phyloP scores from a whole-genome alignment of 2,329 filamentous ascomycete species.

The Tolypocladium ophioglossoides region DNA sequence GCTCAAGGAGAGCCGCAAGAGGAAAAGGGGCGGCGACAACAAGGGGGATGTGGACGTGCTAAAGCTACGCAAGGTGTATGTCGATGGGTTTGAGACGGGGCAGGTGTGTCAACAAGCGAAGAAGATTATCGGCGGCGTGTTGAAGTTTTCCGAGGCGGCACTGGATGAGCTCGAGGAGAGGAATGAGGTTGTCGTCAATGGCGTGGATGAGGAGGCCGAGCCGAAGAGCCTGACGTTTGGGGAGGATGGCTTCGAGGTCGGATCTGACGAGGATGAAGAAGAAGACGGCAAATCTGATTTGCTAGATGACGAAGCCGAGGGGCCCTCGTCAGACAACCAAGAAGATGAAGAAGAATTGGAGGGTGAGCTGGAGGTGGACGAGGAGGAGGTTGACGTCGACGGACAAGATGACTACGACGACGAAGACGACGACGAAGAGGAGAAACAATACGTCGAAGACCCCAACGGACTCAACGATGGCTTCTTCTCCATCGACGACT shows the following conservation, averaged over 20 bases:
- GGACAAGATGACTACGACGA: slow-evolving; percentile 24
- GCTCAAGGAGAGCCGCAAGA: slow-evolving; percentile 63
- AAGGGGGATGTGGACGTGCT: slow-evolving; percentile 41
- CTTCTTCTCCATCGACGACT: slow-evolving; percentile 95
- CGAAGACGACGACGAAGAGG: slow-evolving; percentile 25
- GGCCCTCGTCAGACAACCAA: slow-evolving; percentile 11
- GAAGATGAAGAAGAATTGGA: slow-evolving; percentile 20
- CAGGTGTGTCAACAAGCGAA: slow-evolving; percentile 94
- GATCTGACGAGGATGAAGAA: slow-evolving; percentile 17
- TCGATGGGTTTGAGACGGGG: slow-evolving; percentile 75
- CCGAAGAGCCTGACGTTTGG: slow-evolving; percentile 15
- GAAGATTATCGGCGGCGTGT: slow-evolving; percentile 57
- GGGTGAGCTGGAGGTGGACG: slow-evolving; percentile 21
- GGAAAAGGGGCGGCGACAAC: slow-evolving; percentile 52
- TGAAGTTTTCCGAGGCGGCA: slow-evolving; percentile 36
- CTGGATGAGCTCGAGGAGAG: slow-evolving; percentile 38
- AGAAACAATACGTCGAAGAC: slow-evolving; percentile 43
- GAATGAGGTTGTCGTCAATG: slow-evolving; percentile 30
- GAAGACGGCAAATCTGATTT: slow-evolving; percentile 17
- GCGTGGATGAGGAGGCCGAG: slow-evolving; percentile 19
- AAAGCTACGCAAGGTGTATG: slow-evolving; percentile 72
- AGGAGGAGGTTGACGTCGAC: slow-evolving; percentile 22
- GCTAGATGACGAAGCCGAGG: slow-evolving; percentile 13
- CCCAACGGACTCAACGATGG: slow-evolving; percentile 86
- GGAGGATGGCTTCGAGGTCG: slow-evolving; percentile 19